Conservation (phyloP, 306 rosid genomes). For the Lablab purpureus region DNA sequence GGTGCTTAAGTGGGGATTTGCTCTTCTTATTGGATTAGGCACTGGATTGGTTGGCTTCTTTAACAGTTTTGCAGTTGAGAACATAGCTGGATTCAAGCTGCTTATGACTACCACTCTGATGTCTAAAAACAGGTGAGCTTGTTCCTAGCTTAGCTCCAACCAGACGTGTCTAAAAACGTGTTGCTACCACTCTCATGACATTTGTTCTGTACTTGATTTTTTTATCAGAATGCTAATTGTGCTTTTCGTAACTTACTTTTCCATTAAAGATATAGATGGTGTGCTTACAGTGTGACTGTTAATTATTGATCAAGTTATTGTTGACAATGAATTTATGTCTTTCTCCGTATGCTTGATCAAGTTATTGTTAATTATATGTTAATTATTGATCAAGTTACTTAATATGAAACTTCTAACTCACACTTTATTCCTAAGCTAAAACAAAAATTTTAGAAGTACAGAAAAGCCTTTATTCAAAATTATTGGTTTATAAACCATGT, state of each 20-base stretch:
- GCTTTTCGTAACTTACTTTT: neutral
- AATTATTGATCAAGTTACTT: constrained; percentile 4
- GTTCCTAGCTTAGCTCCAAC: neutral
- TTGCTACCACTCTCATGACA: too few relatives aligned
- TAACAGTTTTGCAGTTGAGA: constrained; percentile 83
- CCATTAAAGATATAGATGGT: constrained; percentile 3
- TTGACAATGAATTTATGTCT: too few relatives aligned
- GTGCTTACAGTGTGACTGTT: neutral
- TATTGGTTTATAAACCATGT: constrained; percentile 1
- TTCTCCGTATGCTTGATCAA: too few relatives aligned
- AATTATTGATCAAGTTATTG: constrained; percentile 6
- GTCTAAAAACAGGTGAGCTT: constrained; percentile 66
- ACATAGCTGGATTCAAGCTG: constrained; percentile 83
- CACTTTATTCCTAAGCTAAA: neutral
- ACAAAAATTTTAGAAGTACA: neutral
- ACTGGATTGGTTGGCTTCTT: constrained; percentile 89
- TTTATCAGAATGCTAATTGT: neutral
- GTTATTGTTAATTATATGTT: too few relatives aligned
- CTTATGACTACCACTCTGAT: constrained; percentile 65
- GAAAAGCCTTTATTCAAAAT: neutral
- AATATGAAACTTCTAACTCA: too few relatives aligned
- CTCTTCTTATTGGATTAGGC: constrained; percentile 79
- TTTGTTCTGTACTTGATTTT: constrained; percentile 6
- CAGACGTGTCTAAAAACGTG: too few relatives aligned
- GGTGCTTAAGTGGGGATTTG: constrained; percentile 86